These are phyloP conservation scores for Epichloe amarillans DNA, from an alignment of 2,329 filamentous ascomycete genomes.

Conservation along the genomic window DNA sequence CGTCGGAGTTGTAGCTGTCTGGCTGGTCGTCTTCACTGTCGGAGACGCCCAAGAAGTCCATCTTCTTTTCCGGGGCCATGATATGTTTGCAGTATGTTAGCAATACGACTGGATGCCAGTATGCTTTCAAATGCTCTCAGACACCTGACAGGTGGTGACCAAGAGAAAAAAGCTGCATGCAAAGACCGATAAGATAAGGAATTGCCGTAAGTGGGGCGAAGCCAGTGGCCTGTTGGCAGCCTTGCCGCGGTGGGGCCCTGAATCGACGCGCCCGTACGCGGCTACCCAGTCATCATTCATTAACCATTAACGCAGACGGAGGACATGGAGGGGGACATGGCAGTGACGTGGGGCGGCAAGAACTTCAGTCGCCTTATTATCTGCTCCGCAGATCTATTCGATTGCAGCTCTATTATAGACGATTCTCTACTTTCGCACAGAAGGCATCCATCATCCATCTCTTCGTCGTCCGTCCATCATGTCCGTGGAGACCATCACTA, in stretches of 20 bases:
- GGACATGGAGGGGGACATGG: background rate
- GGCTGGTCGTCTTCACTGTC: slow-evolving; percentile 46
- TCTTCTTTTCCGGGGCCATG: slow-evolving; percentile 58
- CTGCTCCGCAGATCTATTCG: background rate
- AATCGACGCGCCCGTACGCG: slow-evolving; percentile 2
- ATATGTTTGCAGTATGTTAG: background rate
- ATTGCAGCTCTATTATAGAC: background rate
- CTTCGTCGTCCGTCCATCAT: slow-evolving; percentile 24
- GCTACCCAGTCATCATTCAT: background rate
- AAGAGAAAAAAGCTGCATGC: slow-evolving; percentile 3
- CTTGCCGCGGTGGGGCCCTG: slow-evolving; percentile 3
- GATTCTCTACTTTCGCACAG: too few relatives aligned
- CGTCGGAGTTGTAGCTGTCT: slow-evolving; percentile 54
- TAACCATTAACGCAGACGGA: background rate
- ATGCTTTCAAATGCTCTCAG: background rate
- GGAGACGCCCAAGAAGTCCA: slow-evolving; percentile 52
- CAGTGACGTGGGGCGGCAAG: slow-evolving; percentile 1
- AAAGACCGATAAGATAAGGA: slow-evolving; percentile 1
- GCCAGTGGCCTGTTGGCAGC: background rate
- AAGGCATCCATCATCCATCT: background rate
- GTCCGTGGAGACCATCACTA: slow-evolving; percentile 54
- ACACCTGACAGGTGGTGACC: too few relatives aligned
- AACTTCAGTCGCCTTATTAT: background rate
- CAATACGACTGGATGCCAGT: background rate
- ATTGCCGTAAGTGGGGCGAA: background rate